Conservation (phyloP, 2,329 filamentous ascomycete genomes). For the Ceratocystis lukuohia region DNA sequence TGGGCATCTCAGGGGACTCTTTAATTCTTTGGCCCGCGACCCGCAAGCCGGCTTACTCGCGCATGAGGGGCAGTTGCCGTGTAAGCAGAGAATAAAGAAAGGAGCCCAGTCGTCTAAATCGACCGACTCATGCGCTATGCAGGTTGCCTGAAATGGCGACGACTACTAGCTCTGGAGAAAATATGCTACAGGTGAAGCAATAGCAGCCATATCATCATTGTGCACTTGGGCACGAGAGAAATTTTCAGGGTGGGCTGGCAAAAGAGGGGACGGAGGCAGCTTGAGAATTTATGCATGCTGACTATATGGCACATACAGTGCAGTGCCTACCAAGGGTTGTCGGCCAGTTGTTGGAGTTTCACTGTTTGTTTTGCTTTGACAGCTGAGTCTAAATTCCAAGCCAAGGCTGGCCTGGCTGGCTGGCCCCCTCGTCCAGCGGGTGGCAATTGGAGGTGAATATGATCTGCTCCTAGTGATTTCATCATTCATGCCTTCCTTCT, state of each 20-base stretch:
- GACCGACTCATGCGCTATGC: neutral
- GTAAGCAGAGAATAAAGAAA: neutral
- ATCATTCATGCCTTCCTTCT: neutral
- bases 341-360: neutral
- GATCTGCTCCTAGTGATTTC: neutral
- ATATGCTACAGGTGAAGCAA: neutral
- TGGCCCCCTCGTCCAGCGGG: too few species aligned
- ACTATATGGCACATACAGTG: neutral
- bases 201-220: neutral
- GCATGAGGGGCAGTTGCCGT: neutral
- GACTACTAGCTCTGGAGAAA: neutral
- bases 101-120: neutral
- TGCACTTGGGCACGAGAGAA: neutral
- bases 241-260: neutral
- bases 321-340: neutral
- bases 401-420: too few species aligned
- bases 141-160: neutral
- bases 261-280: neutral
- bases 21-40: neutral
- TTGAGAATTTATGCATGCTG: neutral
- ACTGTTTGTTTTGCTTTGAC: neutral
- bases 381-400: constrained; percentile 2
- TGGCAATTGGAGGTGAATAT: too few species aligned
- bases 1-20: neutral
- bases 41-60: neutral